Evolutionary conservation across 1,139 yeast genomes (phyloP), one percentile per base, ranked within the genome.

Genomic region (Candida frijolesensis): DNA sequence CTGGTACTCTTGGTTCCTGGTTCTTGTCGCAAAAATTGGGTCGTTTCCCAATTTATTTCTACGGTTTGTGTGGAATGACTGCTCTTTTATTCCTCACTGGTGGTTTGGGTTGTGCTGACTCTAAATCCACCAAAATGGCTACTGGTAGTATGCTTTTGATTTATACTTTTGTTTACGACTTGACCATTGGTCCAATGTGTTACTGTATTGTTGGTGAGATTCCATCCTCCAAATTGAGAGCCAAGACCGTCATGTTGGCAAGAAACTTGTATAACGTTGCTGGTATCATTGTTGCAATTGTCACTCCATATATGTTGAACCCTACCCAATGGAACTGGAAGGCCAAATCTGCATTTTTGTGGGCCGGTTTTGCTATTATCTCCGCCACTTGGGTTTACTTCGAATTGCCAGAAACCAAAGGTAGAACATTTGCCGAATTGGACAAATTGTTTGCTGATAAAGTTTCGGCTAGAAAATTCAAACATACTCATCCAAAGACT

Each of bases 281-380:
- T 39, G 75, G 78, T 40, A 74, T 82, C 54, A 67, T 79, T 40
- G 70, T 62, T 59, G 58, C 77, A 19, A 67, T 81, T 40, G 68
- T 78, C 32, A 75, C 76, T 51, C 87, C 88, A 14, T 79, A 81
- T 60, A 78, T 83, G 85, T 71, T 84, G 61, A 82, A 82, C 61
- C 82, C 84, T 2, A 71, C 76, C 15, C 78, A 79, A 11, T 81
- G 83, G 73, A 74, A 80, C 58, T 74, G 83, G 83, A 71, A 77
- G 52, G 87, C 84, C 34, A 82, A 83, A 63, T 73, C 83, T 15
- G 87, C 83, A 1, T 80, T 80, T 61, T 73, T 83, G 60, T 83
- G 81, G 78, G 83, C 79, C 16, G 86, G 79, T 0, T 65, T 80
- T 46, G 68, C 79, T 29, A 53, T 76, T 4, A 14, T 68, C 29